Evolutionary conservation across 208 protist genomes (phyloP).

Genomic region (Angomonas deanei): DNA sequence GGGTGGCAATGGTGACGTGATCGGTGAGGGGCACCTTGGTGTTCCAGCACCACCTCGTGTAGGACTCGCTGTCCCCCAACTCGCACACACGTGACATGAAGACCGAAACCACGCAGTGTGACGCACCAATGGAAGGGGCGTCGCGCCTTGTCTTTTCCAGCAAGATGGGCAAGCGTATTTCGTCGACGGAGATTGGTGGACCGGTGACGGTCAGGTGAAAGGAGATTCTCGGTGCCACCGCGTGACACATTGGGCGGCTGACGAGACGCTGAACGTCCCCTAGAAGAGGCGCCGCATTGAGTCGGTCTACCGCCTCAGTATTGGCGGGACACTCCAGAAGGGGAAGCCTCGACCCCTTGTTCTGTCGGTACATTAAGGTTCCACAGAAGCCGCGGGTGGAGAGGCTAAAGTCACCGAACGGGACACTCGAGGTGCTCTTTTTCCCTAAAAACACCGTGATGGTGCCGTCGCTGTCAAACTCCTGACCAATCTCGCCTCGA

Average conservation of each 20-base stretch:
- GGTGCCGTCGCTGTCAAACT: constrained; percentile 77
- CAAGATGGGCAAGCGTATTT: background rate
- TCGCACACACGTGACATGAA: background rate
- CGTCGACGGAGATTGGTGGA: background rate
- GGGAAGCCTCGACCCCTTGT: constrained; percentile 42
- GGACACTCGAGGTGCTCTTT: constrained; percentile 66
- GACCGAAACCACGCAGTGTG: background rate
- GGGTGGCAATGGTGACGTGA: constrained; percentile 23
- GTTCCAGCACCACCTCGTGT: background rate
- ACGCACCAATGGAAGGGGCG: background rate
- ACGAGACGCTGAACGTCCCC: background rate
- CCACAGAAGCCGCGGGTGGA: constrained; percentile 79
- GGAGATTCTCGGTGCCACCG: background rate
- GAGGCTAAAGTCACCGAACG: constrained; percentile 62
- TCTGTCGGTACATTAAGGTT: constrained; percentile 78
- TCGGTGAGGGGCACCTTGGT: background rate
- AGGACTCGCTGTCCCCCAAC: background rate
- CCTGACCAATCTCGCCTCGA: constrained; percentile 53
- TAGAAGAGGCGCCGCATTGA: background rate
- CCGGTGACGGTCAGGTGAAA: background rate
- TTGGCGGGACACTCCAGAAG: constrained; percentile 32
- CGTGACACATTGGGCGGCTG: background rate
- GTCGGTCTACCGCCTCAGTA: constrained; percentile 1
- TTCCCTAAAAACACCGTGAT: constrained; percentile 72
- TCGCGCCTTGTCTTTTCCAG: background rate